Evolutionary conservation across 2,329 filamentous ascomycete genomes (phyloP).

Genomic region (Zopfia rhizophila): DNA sequence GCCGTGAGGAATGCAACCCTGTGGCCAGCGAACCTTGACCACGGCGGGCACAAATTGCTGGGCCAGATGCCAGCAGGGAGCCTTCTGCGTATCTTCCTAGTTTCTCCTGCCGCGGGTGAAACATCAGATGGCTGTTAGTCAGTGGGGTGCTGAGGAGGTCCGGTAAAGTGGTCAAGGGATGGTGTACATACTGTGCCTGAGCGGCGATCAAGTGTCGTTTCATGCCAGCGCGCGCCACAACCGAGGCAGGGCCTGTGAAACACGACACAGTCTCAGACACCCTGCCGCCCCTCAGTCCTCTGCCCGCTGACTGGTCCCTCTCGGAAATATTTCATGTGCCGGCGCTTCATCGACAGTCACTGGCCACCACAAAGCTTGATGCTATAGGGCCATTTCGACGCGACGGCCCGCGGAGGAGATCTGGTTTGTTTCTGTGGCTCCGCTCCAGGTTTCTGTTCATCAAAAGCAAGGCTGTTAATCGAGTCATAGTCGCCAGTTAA

Average conservation of each 20-base stretch:
- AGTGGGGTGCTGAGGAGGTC: conserved; percentile 28
- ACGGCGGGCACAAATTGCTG: conserved; percentile 33
- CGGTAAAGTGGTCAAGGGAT: conserved; percentile 23
- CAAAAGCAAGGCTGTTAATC: conserved; percentile 7
- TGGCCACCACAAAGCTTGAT: conserved; percentile 23
- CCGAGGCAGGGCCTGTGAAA: conserved; percentile 34
- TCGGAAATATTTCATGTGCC: conserved; percentile 23
- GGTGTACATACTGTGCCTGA: conserved; percentile 36
- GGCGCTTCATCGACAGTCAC: conserved; percentile 40
- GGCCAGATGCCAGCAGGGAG: conserved; percentile 36
- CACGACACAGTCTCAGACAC: conserved; percentile 30
- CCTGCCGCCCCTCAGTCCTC: conserved; percentile 12
- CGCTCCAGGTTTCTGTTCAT: conserved; percentile 1
- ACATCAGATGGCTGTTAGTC: conserved; percentile 41
- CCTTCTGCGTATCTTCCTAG: conserved; percentile 31
- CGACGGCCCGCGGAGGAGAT: conserved; percentile 35
- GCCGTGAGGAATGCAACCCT: conserved; percentile 41
- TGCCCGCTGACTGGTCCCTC: conserved; percentile 35
- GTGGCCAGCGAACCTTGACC: conserved; percentile 28
- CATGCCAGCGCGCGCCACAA: conserved; percentile 40
- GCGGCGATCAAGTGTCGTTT: conserved; percentile 32
- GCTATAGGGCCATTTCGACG: conserved; percentile 29
- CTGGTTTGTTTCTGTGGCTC: conserved; percentile 5
- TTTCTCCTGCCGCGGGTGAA: conserved; percentile 40
- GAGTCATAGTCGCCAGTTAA: conserved; percentile 1